Evolutionary conservation across 2,329 filamentous ascomycete genomes (phyloP), one percentile per base, ranked within the genome.

Genomic region (Colletotrichum echinochloae): DNA sequence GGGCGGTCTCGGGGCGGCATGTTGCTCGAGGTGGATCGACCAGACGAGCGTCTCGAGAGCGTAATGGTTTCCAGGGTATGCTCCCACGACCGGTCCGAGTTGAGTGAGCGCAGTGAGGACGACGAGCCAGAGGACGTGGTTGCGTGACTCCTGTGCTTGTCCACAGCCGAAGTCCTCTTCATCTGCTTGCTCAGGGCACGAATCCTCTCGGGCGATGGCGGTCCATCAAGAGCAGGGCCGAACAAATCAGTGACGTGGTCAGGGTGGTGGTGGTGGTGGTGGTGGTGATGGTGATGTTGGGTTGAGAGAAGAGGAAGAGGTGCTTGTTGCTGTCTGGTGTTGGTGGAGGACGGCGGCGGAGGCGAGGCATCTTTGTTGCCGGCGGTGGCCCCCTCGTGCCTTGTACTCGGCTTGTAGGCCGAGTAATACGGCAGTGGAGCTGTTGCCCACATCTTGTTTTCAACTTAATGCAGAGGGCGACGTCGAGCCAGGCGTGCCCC

Each of bases 141-240:
- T 41, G 83, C 78, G 73, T 84, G 82, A 75, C 82, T 85, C 44
- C 81, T 80, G 74, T 84, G 83, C 74, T 81, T 85, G 14, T 85
- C 84, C 70, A 79, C 78, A 64, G 83, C 81, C 30, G 88, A 87
- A 30, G 83, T 82, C 75, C 84, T 83, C 78, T 85, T 89, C 83
- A 89, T 85, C 79, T 90, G 86, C 77, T 86, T 86, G 77, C 83
- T 89, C 62, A 90, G 81, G 68, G 87, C 87, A 73, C 88, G 86
- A 74, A 90, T 84, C 72, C 84, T 84, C 75, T 88, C 86, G 35
- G 89, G 87, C 41, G 89, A 91, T 0, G 89, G 88, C 49, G 89
- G 88, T 23, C 87, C 87, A 74, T 91, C 87, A 66, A 90, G 79
- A 71, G 89, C 85, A 59, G 89, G 88, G 69, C 86, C 88, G 67